Conservation (phyloP, 768 basidiomycete genomes). For the Russula brevipes region DNA sequence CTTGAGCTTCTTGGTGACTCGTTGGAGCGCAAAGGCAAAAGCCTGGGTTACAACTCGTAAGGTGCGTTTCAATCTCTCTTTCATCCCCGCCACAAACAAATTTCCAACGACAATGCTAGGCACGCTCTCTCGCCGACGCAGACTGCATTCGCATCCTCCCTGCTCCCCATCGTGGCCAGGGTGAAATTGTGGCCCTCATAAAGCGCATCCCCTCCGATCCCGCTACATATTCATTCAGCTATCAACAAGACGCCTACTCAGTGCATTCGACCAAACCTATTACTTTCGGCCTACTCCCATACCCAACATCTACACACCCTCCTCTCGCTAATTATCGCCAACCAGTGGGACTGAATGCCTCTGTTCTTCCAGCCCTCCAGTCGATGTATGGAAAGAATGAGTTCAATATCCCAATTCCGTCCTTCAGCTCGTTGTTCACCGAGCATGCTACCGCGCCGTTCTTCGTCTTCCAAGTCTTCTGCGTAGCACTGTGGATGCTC, state of each 20-base stretch:
- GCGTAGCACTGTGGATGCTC: constrained; percentile 93
- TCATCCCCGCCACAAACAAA: background rate
- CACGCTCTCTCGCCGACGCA: constrained; percentile 61
- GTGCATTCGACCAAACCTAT: constrained; percentile 51
- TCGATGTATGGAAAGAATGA: constrained; percentile 87
- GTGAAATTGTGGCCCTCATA: constrained; percentile 76
- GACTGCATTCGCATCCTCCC: constrained; percentile 80
- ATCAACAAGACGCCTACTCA: constrained; percentile 91
- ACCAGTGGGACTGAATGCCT: constrained; percentile 49
- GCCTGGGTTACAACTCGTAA: constrained; percentile 75
- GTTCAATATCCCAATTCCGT: constrained; percentile 95
- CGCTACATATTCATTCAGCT: constrained; percentile 78
- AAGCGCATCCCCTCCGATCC: constrained; percentile 56
- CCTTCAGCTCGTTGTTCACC: constrained; percentile 83
- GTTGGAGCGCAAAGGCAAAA: constrained; percentile 78
- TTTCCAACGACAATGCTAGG: constrained; percentile 35
- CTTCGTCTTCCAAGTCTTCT: constrained; percentile 99
- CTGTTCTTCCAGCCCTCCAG: constrained; percentile 47
- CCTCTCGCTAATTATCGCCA: constrained; percentile 59
- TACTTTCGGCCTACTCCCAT: constrained; percentile 76
- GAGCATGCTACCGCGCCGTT: constrained; percentile 99
- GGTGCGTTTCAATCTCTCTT: constrained; percentile 39
- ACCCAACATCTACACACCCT: constrained; percentile 74
- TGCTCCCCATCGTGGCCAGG: constrained; percentile 74
- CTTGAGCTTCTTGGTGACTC: constrained; percentile 85